Evolutionary conservation across 1,284 basidiomycete species (phyloP), one percentile per base, ranked within the genome.

Genomic region (Ganoderma sp.): DNA sequence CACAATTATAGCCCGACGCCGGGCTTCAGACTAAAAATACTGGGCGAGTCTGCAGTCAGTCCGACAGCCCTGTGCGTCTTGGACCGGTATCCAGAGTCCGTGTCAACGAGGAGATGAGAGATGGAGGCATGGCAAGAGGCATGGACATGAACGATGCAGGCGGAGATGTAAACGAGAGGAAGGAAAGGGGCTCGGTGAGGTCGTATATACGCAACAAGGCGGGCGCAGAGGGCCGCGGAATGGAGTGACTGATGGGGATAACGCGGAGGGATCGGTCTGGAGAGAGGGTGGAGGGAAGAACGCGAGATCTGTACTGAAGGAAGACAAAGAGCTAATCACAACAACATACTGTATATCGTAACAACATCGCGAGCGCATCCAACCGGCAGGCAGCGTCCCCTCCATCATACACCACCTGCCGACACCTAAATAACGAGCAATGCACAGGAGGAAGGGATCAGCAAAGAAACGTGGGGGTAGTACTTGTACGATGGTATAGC

Each of bases 261-360:
- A 56, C 32, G 28, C 52, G 52, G 32, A 56, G 32, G 32, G 32
- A 34, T 7, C 15, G 8, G 28, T 32, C 32, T 32, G 52, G 52
- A 34, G 22, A 34, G 17, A 34, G 52, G 28, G 22, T 6, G 28
- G 28, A 56, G 15, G 52, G 32, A 25, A 56, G 52, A 17, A 25
- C 6, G 32, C 22, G 48, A 25, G 22, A 25, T 52, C 14, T 22
- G 48, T 28, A 52, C 28, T 22, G 41, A 37, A 39, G 28, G 41
- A 42, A 57, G 56, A 39, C 56, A 19, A 22, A 34, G 43, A 42
- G 57, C 39, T 25, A 41, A 69, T 63, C 70, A 65, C 66, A 69
- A 71, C 70, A 71, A 69, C 65, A 64, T 64, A 67, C 48, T 50
- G 48, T 50, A 52, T 68, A 71, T 57, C 67, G 64, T 68, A 71